A percentile compares a stretch with the other conserved stretches of the same genome.
Conservation (phyloP, 805 yeast species). For the Zygotorulaspora chibaensis region DNA sequence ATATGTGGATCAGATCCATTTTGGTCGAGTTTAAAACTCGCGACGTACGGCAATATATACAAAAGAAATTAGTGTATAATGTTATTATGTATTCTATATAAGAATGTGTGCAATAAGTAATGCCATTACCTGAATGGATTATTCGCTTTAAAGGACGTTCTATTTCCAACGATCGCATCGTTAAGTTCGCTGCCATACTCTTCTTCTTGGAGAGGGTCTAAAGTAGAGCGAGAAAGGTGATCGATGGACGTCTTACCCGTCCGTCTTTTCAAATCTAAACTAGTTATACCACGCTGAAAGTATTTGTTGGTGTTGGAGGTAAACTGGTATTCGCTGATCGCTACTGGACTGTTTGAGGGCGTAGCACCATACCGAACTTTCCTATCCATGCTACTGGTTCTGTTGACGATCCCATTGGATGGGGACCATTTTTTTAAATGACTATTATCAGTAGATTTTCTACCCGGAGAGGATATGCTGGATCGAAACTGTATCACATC, state of each 20-base stretch:
- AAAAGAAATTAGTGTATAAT: too few species aligned
- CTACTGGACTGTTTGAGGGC: slow-evolving; percentile 3
- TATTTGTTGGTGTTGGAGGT: slow-evolving; percentile 7
- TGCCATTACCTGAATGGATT: slow-evolving; percentile 10
- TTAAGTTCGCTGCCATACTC: slow-evolving; percentile 11
- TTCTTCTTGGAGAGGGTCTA: slow-evolving; percentile 31
- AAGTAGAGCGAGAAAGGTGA: slow-evolving; percentile 4
- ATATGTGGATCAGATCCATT: too few species aligned
- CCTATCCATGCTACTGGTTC: not conserved
- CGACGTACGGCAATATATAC: too few species aligned
- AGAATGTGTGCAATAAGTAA: too few species aligned
- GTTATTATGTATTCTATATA: too few species aligned
- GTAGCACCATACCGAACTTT: not conserved
- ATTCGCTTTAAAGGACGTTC: slow-evolving; percentile 2
- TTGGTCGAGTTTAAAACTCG: too few species aligned
- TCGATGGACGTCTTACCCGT: not conserved
- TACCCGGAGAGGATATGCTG: slow-evolving; percentile 34
- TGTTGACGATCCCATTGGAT: slow-evolving; percentile 1
- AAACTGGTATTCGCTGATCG: slow-evolving; percentile 7
- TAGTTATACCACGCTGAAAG: slow-evolving; percentile 11
- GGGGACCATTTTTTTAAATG: slow-evolving; percentile 20
- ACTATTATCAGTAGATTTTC: slow-evolving; percentile 34
- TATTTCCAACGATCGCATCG: not conserved
- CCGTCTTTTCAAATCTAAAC: slow-evolving; percentile 18
- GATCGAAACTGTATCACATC: slow-evolving; percentile 32